These are phyloP conservation scores for Pichia nanzhaoensis DNA, from an alignment of 805 yeast genomes.

Conservation along the genomic window DNA sequence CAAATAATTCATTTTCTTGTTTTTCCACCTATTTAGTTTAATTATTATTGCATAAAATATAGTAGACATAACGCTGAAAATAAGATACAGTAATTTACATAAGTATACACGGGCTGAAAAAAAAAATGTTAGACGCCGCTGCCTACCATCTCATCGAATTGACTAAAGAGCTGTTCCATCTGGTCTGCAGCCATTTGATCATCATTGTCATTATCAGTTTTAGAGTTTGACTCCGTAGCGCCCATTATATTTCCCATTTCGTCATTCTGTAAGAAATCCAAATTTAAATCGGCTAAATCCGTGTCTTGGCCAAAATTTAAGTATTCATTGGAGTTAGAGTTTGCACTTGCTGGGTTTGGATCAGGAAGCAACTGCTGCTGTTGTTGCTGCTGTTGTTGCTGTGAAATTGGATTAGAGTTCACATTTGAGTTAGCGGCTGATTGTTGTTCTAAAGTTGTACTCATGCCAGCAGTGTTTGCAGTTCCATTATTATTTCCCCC, in stretches of 20 bases:
- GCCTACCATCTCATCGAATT: conserved; percentile 28
- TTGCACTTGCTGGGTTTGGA: background rate
- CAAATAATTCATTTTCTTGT: background rate
- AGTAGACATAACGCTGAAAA: background rate
- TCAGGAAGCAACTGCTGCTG: conserved; percentile 2
- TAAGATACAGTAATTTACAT: background rate
- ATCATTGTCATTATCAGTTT: conserved; percentile 7
- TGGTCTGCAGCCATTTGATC: conserved; percentile 26
- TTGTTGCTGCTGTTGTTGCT: background rate
- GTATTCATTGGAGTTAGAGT: conserved; percentile 7
- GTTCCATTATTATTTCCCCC: background rate
- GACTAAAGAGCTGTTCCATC: conserved; percentile 28
- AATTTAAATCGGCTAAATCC: conserved; percentile 23
- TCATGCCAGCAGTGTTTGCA: background rate
- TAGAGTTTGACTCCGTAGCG: conserved; percentile 1
- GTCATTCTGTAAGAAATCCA: conserved; percentile 20
- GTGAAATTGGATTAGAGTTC: background rate
- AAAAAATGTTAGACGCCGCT: conserved; percentile 10
- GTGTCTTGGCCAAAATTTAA: conserved; percentile 13
- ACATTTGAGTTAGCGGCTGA: too few relatives aligned
- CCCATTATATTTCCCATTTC: conserved; percentile 11
- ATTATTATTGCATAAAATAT: background rate
- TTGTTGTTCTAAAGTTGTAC: too few relatives aligned
- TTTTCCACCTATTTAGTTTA: background rate
- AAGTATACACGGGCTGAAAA: too few relatives aligned